Conservation (phyloP, 2,329 filamentous ascomycete genomes). For the Pseudocercospora crystallina region DNA sequence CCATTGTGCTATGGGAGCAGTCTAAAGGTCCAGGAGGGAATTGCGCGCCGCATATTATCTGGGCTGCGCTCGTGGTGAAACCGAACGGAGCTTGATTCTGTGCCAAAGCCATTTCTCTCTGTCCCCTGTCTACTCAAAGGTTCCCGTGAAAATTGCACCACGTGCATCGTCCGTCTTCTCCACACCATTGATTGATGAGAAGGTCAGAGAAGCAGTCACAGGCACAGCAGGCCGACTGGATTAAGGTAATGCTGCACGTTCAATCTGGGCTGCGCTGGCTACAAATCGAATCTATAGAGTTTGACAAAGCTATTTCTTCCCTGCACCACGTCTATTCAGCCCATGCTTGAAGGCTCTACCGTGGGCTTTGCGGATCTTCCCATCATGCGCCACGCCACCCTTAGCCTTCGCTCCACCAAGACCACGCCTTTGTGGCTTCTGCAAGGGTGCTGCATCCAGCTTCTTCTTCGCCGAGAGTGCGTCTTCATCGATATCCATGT, state of each 20-base stretch:
- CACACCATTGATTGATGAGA: no score
- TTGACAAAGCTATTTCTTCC: not conserved
- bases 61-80: no score
- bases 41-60: no score
- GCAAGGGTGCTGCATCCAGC: conserved; percentile 23
- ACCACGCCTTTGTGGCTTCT: conserved; percentile 26
- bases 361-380: conserved; percentile 22
- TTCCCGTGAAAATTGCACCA: no score
- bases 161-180: no score
- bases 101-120: not conserved
- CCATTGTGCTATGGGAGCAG: not conserved
- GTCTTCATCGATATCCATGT: conserved; percentile 50
- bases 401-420: conserved; percentile 28
- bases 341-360: conserved; percentile 26
- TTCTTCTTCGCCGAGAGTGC: conserved; percentile 38
- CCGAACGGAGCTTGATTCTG: not conserved
- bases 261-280: no score
- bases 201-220: no score
- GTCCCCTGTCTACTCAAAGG: not conserved
- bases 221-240: no score
- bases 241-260: no score
- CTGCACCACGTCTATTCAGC: conserved; percentile 20
- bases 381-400: conserved; percentile 15
- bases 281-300: no score
- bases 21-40: no score